Percentiles rank a stretch among this genome's conserved stretches.
phyloP scores from a whole-genome alignment of 225 moss, liverwort and hornwort species.

The Bryoerythrophyllum caledonicum region DNA sequence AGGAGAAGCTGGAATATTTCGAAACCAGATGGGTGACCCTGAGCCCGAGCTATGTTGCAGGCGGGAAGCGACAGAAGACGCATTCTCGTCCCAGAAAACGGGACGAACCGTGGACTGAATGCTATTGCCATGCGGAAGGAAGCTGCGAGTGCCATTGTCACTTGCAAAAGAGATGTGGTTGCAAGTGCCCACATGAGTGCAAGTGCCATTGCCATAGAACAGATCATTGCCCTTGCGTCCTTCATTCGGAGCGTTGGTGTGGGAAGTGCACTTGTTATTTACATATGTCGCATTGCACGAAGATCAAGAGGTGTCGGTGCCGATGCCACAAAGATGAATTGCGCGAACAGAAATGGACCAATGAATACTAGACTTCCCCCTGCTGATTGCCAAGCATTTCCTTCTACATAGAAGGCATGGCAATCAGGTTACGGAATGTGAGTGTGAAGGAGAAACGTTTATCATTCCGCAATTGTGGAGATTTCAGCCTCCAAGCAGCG shows the following conservation, averaged over 20 bases:
- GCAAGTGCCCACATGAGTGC: background rate
- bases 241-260: conserved; percentile 8
- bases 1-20: conserved; percentile 31
- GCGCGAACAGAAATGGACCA: conserved; percentile 31
- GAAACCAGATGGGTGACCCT: conserved; percentile 39
- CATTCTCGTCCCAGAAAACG: background rate
- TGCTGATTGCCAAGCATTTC: no score
- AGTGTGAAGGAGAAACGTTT: background rate
- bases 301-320: conserved; percentile 19
- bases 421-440: no score
- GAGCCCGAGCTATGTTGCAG: conserved; percentile 24
- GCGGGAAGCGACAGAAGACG: background rate
- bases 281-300: conserved; percentile 27
- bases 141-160: conserved; percentile 39
- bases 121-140: conserved; percentile 20
- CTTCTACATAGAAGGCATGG: background rate
- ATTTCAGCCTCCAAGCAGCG: background rate
- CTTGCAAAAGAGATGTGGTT: conserved; percentile 21
- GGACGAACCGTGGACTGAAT: conserved; percentile 2
- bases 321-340: conserved; percentile 19
- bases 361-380: conserved; percentile 7
- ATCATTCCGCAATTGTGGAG: background rate
- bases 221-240: conserved; percentile 17
- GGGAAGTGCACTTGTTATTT: conserved; percentile 20
- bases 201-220: conserved; percentile 31